These are phyloP conservation scores for Macrolepiota fuliginosa DNA, from an alignment of 768 basidiomycete species.

Conservation along the genomic window DNA sequence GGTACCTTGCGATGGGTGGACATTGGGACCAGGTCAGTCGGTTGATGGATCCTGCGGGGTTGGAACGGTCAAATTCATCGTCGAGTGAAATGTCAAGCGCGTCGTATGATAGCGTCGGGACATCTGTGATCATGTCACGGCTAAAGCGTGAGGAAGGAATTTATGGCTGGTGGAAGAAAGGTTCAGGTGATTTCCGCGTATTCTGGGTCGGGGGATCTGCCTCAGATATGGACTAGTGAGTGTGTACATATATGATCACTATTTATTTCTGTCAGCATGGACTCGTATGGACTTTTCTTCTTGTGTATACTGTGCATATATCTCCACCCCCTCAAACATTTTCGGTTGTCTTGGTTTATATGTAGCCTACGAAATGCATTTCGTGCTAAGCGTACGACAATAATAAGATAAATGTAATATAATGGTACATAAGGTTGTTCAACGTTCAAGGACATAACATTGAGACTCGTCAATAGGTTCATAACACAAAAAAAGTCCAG, in stretches of 20 bases:
- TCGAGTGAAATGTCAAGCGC: slow-evolving; percentile 38
- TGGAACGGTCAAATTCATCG: slow-evolving; percentile 44
- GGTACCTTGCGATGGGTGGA: slow-evolving; percentile 52
- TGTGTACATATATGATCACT: not conserved
- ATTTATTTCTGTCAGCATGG: not conserved
- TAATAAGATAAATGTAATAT: slow-evolving; percentile 10
- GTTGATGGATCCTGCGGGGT: slow-evolving; percentile 30
- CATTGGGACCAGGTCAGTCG: slow-evolving; percentile 42
- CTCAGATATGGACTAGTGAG: not conserved
- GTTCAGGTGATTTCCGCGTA: slow-evolving; percentile 71
- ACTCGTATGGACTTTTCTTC: not conserved
- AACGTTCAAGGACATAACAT: not conserved
- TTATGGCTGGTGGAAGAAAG: slow-evolving; percentile 79
- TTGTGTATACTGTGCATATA: not conserved
- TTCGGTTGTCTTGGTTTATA: not conserved
- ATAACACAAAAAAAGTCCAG: not conserved
- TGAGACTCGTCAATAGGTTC: not conserved
- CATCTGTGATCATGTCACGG: slow-evolving; percentile 45
- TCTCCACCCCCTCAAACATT: too few relatives aligned
- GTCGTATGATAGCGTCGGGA: slow-evolving; percentile 51
- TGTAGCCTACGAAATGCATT: slow-evolving; percentile 10
- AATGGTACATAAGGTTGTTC: not conserved
- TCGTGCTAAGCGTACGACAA: slow-evolving; percentile 2
- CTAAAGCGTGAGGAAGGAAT: slow-evolving; percentile 59
- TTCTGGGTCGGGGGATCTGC: slow-evolving; percentile 74